Evolutionary conservation across 1,284 basidiomycete genomes (phyloP).

Genomic region (Stereum hirsutum): DNA sequence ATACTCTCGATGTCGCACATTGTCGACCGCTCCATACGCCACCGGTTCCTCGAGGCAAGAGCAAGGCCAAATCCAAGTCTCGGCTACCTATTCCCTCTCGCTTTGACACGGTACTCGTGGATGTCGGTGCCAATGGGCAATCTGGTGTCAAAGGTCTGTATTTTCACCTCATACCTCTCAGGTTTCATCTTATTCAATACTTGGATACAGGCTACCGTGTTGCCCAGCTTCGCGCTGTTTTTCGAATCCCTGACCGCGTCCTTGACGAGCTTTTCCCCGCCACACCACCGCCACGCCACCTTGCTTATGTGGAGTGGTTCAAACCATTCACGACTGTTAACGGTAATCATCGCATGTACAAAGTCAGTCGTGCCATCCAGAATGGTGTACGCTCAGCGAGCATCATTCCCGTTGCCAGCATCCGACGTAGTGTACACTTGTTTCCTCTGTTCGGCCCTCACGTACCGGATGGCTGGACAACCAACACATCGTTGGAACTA

Average conservation of each 20-base stretch:
- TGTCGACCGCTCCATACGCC: neutral
- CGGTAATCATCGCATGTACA: conserved; percentile 10
- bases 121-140: too few relatives aligned
- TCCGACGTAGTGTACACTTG: conserved; percentile 1
- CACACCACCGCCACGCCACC: neutral
- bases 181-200: too few relatives aligned
- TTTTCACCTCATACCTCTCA: too few relatives aligned
- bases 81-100: neutral
- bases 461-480: conserved; percentile 1
- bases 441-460: neutral
- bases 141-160: too few relatives aligned
- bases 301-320: neutral
- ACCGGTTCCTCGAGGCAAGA: too few relatives aligned
- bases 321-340: neutral
- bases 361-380: neutral
- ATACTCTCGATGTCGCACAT: neutral
- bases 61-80: too few relatives aligned
- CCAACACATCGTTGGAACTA: neutral
- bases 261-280: too few relatives aligned
- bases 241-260: too few relatives aligned
- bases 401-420: neutral
- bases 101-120: conserved; percentile 16
- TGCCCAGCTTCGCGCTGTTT: too few relatives aligned
- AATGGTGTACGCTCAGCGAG: neutral
- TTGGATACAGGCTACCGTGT: too few relatives aligned